Evolutionary conservation across 352 stramenopile genomes (phyloP).

Genomic region (Phytophthora aleatoria): DNA sequence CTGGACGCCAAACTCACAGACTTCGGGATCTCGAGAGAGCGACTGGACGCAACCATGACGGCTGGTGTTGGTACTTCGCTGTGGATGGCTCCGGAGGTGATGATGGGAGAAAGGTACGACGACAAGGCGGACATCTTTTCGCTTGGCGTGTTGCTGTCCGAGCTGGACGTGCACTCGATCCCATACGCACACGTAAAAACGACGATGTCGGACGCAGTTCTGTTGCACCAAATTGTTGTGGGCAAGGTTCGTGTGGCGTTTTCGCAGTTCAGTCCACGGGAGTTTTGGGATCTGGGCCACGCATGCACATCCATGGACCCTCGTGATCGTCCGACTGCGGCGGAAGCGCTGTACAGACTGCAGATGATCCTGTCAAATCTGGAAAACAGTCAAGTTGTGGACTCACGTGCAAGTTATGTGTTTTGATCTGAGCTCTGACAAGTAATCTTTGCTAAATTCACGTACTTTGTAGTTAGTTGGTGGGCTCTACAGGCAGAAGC

Average conservation of each 20-base stretch:
- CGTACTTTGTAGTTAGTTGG: neutral
- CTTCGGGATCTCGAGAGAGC: slow-evolving; percentile 53
- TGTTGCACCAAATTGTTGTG: slow-evolving; percentile 9
- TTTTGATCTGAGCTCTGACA: neutral
- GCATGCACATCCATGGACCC: slow-evolving; percentile 13
- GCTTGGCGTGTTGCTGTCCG: slow-evolving; percentile 14
- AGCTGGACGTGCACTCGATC: slow-evolving; percentile 15
- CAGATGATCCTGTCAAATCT: slow-evolving; percentile 9
- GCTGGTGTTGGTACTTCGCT: slow-evolving; percentile 14
- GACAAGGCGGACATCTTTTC: slow-evolving; percentile 22
- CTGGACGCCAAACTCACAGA: slow-evolving; percentile 54
- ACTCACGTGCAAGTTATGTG: slow-evolving; percentile 6
- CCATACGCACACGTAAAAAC: slow-evolving; percentile 12
- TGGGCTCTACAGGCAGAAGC: too few relatives aligned
- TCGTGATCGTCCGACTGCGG: slow-evolving; percentile 9
- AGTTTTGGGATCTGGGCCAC: slow-evolving; percentile 6
- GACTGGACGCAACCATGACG: slow-evolving; percentile 17
- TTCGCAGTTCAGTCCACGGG: slow-evolving; percentile 10
- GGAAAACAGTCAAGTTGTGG: slow-evolving; percentile 1
- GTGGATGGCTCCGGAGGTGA: slow-evolving; percentile 20
- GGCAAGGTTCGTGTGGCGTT: slow-evolving; percentile 6
- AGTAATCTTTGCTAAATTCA: neutral
- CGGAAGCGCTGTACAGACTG: slow-evolving; percentile 18
- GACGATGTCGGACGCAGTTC: slow-evolving; percentile 15
- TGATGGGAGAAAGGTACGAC: slow-evolving; percentile 20